Evolutionary conservation across 139 green algal genomes (phyloP), one percentile per base, ranked within the genome.

Genomic region (Haematococcus lacustris): DNA sequence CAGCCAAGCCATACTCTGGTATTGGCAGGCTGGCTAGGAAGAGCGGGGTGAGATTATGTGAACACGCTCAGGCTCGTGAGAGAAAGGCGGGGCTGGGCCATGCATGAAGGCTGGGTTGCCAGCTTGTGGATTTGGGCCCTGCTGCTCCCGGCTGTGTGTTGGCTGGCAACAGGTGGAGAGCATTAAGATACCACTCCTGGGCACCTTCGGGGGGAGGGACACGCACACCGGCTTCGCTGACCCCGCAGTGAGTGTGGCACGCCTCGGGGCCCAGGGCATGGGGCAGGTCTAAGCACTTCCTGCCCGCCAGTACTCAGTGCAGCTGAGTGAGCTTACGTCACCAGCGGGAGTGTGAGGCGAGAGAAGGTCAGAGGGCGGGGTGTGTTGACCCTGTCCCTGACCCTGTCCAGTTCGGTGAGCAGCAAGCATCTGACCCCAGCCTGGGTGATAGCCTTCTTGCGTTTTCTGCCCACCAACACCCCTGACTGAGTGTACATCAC

Each of bases 161-260:
- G 53, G 30, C 9, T 17, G 43, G 9, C 9, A 28, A 26, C 53
- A 64, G 53, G 26, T 64, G 21, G 53, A 34, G 4, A 30, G 33
- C 21, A 64, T 64, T 26, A 64, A 64, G 53, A 64, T 64, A 21
- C 53, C 53, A 21, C 30, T 64, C 53, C 53, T 64, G 53, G 53
- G 53, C 26, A 30, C 33, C 21, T 64, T 64, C 21, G 53, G 53
- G 4, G 53, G 4, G 26, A 64, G 33, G 53, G 53, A 64, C 53
- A 64, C 30, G 53, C 53, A 64, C 53, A 32, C 9, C 13, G 53
- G 53, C 21, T 64, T 64, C 21, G 17, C 53, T 64, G 53, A 64
- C 53, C 23, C 4, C 21, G 53, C 9, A 4, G 53, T 64, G 53
- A 64, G 53, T 64, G 53, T n/a, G n/a, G n/a, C n/a, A n/a, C 21